These are phyloP conservation scores for Didymella exigua DNA, from an alignment of 2,329 filamentous ascomycete species.

Conservation along the genomic window DNA sequence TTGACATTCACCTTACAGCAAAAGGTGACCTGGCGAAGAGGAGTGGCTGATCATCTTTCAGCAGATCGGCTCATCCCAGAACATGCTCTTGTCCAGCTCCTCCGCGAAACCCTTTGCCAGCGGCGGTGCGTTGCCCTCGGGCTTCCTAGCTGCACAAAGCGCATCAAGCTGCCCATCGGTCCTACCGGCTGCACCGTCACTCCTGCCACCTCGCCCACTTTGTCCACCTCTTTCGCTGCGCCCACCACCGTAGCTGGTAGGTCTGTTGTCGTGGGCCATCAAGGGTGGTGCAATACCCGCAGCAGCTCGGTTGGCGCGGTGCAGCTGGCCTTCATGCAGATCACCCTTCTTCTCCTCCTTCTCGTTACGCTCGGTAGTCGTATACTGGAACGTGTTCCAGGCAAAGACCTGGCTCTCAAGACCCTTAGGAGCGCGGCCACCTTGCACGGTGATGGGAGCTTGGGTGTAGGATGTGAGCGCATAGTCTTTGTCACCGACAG, in stretches of 20 bases:
- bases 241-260: neutral
- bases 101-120: slow-evolving; percentile 38
- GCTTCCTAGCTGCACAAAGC: slow-evolving; percentile 32
- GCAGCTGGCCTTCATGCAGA: slow-evolving; percentile 42
- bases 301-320: slow-evolving; percentile 41
- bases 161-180: slow-evolving; percentile 4
- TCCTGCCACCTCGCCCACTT: slow-evolving; percentile 1
- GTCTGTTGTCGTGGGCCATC: neutral
- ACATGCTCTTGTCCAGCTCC: slow-evolving; percentile 38
- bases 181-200: neutral
- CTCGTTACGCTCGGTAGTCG: slow-evolving; percentile 30
- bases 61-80: slow-evolving; percentile 36
- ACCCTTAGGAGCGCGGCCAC: slow-evolving; percentile 34
- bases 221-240: neutral
- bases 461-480: slow-evolving; percentile 25
- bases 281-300: neutral
- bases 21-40: too few species aligned
- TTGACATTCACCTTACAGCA: too few species aligned
- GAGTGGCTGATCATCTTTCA: slow-evolving; percentile 1
- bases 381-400: slow-evolving; percentile 39
- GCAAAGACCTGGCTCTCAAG: slow-evolving; percentile 35
- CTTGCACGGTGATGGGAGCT: slow-evolving; percentile 22
- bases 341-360: slow-evolving; percentile 43
- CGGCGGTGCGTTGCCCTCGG: slow-evolving; percentile 23
- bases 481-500: slow-evolving; percentile 35